Base-by-base conservation (phyloP, 208 protist genomes). In the Crithidia brevicula region DNA sequence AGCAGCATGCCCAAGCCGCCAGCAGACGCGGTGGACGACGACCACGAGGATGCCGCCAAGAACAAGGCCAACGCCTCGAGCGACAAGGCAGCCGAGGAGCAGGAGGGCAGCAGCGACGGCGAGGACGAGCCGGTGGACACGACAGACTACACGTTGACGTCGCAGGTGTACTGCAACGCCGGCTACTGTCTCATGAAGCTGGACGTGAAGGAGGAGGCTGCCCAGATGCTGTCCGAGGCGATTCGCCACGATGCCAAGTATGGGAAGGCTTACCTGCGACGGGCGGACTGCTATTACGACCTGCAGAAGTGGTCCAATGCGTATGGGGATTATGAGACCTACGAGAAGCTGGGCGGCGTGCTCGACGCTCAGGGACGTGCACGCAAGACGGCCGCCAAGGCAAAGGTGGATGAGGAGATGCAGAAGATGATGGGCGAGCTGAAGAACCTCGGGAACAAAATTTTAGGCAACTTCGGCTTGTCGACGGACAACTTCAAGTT, bases 401-500 rank as follows among this genome's bases (percentile, higher is more conserved):
- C 51, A 28, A 94, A 98, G 73, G 82, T 93, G 47, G 94, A 98
- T 56, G 79, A 86, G 40, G 92, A 98, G 57, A 93, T 97, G 86
- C 81, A 97, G 56, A 96, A 98, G 73, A 98, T 98, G 95, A 38
- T 98, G 23, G 86, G 91, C 25, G 89, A 99, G 52, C 80, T 99
- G 40, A 99, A 99, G 77, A 88, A 98, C 54, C 63, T 99, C 1
- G 98, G 98, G 8, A 99, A 99, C 74, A 87, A 82, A n/a, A 76
- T 98, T 33, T 81, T 99, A 9, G 95, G 97, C 22, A 96, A 95
- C 63, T 98, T 99, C 80, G 98, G 98, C 11, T 61, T 99, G 13
- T 97, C 86, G 3, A 97, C 96, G 13, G 96, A 99, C 59, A 98
- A 99, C 80, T 99, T 99, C 72, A 94, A 99, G 81, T 94, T 99